Conservation (phyloP, 805 yeast species). For the Cyberlindnera subsufficiens region DNA sequence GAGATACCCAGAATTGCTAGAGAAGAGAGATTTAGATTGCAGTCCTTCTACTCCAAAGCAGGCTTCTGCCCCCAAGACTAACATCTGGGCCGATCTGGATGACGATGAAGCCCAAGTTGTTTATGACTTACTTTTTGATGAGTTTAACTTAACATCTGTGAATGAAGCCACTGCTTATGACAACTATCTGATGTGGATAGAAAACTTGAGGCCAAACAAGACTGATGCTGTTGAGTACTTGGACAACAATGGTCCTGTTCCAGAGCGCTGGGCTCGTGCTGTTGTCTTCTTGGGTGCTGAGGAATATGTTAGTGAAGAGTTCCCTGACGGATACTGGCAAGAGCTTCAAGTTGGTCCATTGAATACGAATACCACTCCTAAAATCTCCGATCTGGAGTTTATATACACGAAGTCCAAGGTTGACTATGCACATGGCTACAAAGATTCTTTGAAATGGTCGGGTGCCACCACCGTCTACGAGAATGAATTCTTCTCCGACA, state of each 20-base stretch:
- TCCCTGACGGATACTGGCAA: constrained; percentile 23
- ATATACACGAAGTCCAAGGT: constrained; percentile 17
- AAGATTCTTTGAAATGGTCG: constrained; percentile 14
- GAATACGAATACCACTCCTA: constrained; percentile 8
- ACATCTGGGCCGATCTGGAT: constrained; percentile 19
- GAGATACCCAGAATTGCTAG: constrained; percentile 1
- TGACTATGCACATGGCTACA: constrained; percentile 15
- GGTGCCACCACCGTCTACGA: constrained; percentile 5
- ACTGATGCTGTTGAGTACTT: constrained; percentile 21
- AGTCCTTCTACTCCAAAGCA: constrained; percentile 12
- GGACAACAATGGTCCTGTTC: constrained; percentile 17
- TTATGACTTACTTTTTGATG: constrained; percentile 9
- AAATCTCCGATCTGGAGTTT: constrained; percentile 12
- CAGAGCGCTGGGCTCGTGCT: constrained; percentile 20
- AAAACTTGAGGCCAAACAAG: constrained; percentile 22
- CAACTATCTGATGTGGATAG: constrained; percentile 22
- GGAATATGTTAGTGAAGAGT: constrained; percentile 16
- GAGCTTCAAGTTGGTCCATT: constrained; percentile 22
- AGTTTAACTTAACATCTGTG: constrained; percentile 15
- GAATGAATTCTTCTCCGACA: constrained; percentile 6
- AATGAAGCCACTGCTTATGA: constrained; percentile 19
- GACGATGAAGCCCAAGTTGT: constrained; percentile 17
- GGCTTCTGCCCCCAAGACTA: constrained; percentile 12
- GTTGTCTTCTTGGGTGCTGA: constrained; percentile 22
- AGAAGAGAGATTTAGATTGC: constrained; percentile 3